A percentile compares a stretch with the other conserved stretches of the same genome.
Conservation (phyloP, 495 filamentous ascomycete genomes). For the Hyaloscypha bicolor region DNA sequence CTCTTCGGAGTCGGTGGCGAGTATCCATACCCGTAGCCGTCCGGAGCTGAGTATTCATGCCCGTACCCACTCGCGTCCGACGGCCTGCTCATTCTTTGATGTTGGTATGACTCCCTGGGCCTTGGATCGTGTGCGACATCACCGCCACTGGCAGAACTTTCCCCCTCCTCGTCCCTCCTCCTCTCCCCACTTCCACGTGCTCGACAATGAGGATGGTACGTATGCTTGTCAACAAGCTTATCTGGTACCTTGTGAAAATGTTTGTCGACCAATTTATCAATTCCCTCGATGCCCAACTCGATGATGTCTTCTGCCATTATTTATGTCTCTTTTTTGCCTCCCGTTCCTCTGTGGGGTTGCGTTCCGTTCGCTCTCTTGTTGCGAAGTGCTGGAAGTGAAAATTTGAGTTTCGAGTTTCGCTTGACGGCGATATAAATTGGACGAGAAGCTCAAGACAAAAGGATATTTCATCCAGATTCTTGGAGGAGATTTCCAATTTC, state of each 20-base stretch:
- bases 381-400: background rate
- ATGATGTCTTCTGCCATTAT: conserved; percentile 19
- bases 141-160: background rate
- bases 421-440: background rate
- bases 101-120: background rate
- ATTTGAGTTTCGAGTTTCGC: background rate
- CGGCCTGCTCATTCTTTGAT: background rate
- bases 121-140: background rate
- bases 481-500: background rate
- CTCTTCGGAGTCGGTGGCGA: background rate
- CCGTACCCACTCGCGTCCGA: background rate
- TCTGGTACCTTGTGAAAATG: conserved; percentile 27
- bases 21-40: background rate
- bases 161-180: background rate
- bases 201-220: conserved; percentile 11
- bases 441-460: background rate
- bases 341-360: background rate
- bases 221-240: conserved; percentile 7
- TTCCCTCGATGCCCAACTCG: conserved; percentile 25
- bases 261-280: conserved; percentile 28
- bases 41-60: background rate
- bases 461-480: background rate
- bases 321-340: background rate
- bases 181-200: background rate
- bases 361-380: background rate